Base-by-base conservation (phyloP, 2,329 filamentous ascomycete species). In the Coniochaeta prunicola region DNA sequence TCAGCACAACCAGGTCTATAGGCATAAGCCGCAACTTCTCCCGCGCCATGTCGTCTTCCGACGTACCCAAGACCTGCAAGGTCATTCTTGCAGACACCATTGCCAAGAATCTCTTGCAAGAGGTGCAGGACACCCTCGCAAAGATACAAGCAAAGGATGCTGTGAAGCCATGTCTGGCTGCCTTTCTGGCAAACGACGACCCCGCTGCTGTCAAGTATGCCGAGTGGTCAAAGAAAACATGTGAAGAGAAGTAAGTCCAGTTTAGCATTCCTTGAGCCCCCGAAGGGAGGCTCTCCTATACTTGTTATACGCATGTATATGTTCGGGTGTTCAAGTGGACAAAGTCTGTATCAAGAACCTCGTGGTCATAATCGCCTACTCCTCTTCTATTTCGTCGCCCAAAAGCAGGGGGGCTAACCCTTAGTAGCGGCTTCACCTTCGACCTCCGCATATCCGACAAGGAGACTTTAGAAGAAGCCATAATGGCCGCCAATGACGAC, bases 211-310 rank as follows among this genome's bases (percentile, higher is more conserved):
- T 90, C 67, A 91, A 96, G 78, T 97, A 99, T 72, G 94, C 94
- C 58, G 91, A 97, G 74, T 97, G 91, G 91, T 97, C 93, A 42
- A 90, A 91, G 74, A 97, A 96, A 82, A 97, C 94, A 4, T 96
- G 91, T 74, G 84, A 87, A 74, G 93, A 97, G 73, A 96, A 97
- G 92, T 97, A 80, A 88, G 89, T 75, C 17, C 6, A 38, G n/a
- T n/a, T 38, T 38, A 17, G 12, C 34, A 36, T 7, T n/a, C 3
- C 17, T 36, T 38, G 15, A 4, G 17, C 7, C 17, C 10, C 2
- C 15, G 10, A 17, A 10, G 19, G 19, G 9, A 38, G 9, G 17
- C 10, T 38, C n/a, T 38, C 9, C 36, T 38, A 5, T 4, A 38
- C 4, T n/a, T 9, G 4, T 9, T 17, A n/a, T 9, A 17, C 17